Base-by-base conservation (phyloP, 2,329 filamentous ascomycete genomes). In the Magnaporthales sp. region DNA sequence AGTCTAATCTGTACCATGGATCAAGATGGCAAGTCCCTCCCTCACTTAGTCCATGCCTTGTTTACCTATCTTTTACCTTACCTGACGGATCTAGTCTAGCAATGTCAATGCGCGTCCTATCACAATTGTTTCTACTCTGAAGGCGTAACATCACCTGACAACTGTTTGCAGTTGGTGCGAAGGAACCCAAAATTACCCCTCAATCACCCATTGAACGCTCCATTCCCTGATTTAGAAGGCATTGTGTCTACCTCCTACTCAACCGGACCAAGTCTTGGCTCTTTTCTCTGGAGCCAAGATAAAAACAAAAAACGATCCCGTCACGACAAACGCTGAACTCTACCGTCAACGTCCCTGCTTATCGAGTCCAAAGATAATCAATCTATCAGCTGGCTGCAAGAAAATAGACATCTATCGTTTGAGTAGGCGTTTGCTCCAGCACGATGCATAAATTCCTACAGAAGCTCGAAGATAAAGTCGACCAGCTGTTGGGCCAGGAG, bases 391-490 rank as follows among this genome's bases (percentile, higher is more conserved):
- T 51, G 19, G 38, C 19, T n/a, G 8, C 38, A 51, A 51, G 19
- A 19, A n/a, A 38, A n/a, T 19, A 7, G 38, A n/a, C 19, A 51
- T 51, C 19, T 51, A 51, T 19, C 38, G 38, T n/a, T n/a, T 7
- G 38, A 51, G 19, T 24, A 19, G 6, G 27, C 62, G n/a, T 13
- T 38, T 32, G 30, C 8, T 22, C 62, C 62, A 58, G 19, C 30
- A 68, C 65, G 65, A 81, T 80, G 79, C 76, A 77, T 65, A 70
- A 72, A 66, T 32, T 84, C 69, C 77, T 83, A 68, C 77, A 77
- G 66, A 81, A 82, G 71, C 75, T 81, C 66, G 80, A 80, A 70
- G 72, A 76, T 58, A 77, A 74, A 71, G 70, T 83, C 66, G 77
- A 80, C 61, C 76, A 78, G 56, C 70, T 76, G 66, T 72, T 80